These are phyloP conservation scores for Murraya paniculata DNA, from an alignment of 345 rosid species.

Conservation along the genomic window DNA sequence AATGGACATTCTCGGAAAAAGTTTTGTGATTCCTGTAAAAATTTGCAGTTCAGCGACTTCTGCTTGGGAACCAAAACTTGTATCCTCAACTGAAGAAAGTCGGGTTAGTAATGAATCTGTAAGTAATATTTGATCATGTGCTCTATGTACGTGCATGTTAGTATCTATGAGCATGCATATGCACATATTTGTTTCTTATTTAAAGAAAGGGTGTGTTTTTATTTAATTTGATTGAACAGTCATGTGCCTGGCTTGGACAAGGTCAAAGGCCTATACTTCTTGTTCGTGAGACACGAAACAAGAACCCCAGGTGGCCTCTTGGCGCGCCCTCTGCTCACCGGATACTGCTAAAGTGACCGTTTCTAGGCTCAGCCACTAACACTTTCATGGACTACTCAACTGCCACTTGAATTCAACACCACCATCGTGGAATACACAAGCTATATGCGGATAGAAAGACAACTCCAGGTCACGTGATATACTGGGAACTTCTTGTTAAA, in stretches of 20 bases:
- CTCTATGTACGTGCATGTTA: background rate
- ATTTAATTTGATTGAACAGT: conserved; percentile 30
- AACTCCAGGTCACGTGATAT: conserved; percentile 81
- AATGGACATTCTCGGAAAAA: background rate
- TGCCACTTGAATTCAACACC: conserved; percentile 42
- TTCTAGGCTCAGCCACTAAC: conserved; percentile 78
- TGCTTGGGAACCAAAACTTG: conserved; percentile 85
- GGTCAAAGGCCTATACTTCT: conserved; percentile 80
- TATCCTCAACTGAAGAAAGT: conserved; percentile 86
- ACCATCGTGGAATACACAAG: conserved; percentile 90
- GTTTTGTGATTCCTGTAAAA: background rate
- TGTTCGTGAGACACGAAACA: conserved; percentile 82
- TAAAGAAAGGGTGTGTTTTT: background rate
- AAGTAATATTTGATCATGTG: conserved; percentile 22
- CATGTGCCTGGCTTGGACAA: conserved; percentile 79
- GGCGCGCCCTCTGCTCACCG: conserved; percentile 87
- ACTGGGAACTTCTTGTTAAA: conserved; percentile 41
- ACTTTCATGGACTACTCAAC: conserved; percentile 35
- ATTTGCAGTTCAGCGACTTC: conserved; percentile 82
- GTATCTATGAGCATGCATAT: background rate
- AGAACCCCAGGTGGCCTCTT: conserved; percentile 77
- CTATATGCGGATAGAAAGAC: conserved; percentile 66
- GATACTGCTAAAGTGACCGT: conserved; percentile 88
- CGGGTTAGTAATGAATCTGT: conserved; percentile 94
- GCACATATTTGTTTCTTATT: background rate